Evolutionary conservation across 805 yeast species (phyloP), one percentile per base, ranked within the genome.

Genomic region (Lipomyces sp.): DNA sequence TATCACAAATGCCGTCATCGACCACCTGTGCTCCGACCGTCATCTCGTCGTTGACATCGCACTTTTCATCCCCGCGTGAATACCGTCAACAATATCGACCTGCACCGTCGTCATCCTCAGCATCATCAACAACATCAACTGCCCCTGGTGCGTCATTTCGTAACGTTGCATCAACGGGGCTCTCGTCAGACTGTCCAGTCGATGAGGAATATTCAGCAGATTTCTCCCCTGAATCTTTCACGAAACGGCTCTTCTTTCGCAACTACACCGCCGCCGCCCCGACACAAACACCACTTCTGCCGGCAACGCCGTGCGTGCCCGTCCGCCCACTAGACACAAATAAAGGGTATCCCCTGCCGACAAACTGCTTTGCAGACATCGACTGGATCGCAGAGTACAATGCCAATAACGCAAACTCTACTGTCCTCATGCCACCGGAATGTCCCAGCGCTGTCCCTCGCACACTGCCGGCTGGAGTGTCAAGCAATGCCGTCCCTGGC

Each of bases 191-290:
- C 24, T 42, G 6, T 15, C 48, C 24, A 15, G 48, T 42, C 33
- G 69, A 66, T 18, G 66, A 60, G 18, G 66, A 64, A 32, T 66
- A 66, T 58, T 66, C 70, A 4, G 69, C 70, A 7, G 70, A 66
- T 37, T 66, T 66, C 42, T 66, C 70, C 10, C 70, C 70, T 39
- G 70, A 66, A 35, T 51, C 70, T 3, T 18, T 55, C 61, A 66
- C 70, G 4, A 64, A 63, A 57, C 64, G 63, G 5, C 6, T 64
- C 30, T 24, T n/a, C 37, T 6, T 34, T n/a, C n/a, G 18, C 34
- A n/a, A 29, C 30, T 50, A 3, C 37, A 39, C 53, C 37, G 48
- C 51, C 2, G 45, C 60, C 2, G 59, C 53, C 15, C 32, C 59
- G 24, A 39, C 53, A 33, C 45, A 50, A 45, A 60, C 62, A 3